phyloP scores from a whole-genome alignment of 805 yeast species.

The Teunomyces funiuensis region DNA sequence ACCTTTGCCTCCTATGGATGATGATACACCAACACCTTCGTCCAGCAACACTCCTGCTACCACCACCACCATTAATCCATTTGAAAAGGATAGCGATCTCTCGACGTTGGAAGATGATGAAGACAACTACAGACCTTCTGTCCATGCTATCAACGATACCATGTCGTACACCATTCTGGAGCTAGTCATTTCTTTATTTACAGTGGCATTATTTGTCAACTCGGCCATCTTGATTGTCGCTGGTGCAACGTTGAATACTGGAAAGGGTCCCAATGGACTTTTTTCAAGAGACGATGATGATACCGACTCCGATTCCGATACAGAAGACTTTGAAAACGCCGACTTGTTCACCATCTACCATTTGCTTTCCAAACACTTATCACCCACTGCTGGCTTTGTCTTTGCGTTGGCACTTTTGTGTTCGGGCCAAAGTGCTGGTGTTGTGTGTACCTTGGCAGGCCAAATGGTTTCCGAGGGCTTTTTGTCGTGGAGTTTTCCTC shows the following conservation, averaged over 20 bases:
- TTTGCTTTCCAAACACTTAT: conserved; percentile 64
- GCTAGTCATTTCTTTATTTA: conserved; percentile 73
- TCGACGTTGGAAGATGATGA: conserved; percentile 28
- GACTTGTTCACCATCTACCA: conserved; percentile 81
- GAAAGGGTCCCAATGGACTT: conserved; percentile 18
- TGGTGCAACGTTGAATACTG: conserved; percentile 74
- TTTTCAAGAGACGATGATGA: conserved; percentile 14
- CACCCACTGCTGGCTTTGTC: conserved; percentile 83
- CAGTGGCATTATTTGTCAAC: conserved; percentile 91
- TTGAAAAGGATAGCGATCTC: conserved; percentile 9
- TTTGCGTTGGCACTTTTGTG: conserved; percentile 87
- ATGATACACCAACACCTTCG: not conserved
- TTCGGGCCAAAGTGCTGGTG: conserved; percentile 94
- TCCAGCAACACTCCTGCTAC: conserved; percentile 1
- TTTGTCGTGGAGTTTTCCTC: conserved; percentile 73
- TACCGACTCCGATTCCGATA: conserved; percentile 17
- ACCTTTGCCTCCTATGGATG: not conserved
- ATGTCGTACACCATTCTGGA: conserved; percentile 82
- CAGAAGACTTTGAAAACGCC: conserved; percentile 54
- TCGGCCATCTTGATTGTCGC: conserved; percentile 89
- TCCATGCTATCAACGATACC: conserved; percentile 76
- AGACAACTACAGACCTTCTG: conserved; percentile 64
- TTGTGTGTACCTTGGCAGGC: conserved; percentile 90
- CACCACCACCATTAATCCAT: conserved; percentile 8
- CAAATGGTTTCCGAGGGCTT: conserved; percentile 94